phyloP scores from a whole-genome alignment of 2,329 filamentous ascomycete species.

The Colletotrichum eremochloae region DNA sequence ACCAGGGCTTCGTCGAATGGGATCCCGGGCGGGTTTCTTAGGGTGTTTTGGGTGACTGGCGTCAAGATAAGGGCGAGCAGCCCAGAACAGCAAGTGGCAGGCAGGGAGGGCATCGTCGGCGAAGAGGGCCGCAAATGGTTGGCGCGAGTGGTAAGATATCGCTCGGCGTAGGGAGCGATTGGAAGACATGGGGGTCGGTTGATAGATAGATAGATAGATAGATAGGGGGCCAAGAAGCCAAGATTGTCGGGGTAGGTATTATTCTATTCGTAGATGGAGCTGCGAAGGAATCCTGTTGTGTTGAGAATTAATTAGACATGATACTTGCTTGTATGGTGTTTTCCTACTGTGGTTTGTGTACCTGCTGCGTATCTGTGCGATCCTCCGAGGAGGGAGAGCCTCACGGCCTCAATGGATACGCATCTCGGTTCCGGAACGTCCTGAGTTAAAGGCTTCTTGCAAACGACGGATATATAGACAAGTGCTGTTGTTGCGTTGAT shows the following conservation, averaged over 20 bases:
- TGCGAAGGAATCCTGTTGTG: neutral
- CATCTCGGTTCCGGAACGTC: neutral
- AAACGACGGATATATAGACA: neutral
- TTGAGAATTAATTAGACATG: neutral
- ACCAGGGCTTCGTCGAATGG: conserved; percentile 21
- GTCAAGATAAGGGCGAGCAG: conserved; percentile 22
- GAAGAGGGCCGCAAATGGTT: conserved; percentile 13
- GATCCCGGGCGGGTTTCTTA: neutral
- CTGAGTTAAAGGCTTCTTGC: neutral
- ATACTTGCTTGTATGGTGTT: too few species aligned
- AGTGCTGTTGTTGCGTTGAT: neutral
- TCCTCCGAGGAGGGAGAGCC: neutral
- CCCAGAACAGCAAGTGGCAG: conserved; percentile 28
- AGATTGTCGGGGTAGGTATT: neutral
- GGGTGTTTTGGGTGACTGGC: neutral
- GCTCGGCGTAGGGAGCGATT: conserved; percentile 3
- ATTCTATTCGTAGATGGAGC: too few species aligned
- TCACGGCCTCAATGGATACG: too few species aligned
- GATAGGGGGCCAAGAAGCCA: neutral
- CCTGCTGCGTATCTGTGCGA: neutral
- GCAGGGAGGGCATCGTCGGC: neutral
- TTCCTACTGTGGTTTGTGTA: too few species aligned
- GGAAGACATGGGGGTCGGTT: neutral
- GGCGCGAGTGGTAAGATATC: conserved; percentile 10
- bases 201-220: too few species aligned